Conservation (phyloP, 225 moss, liverwort and hornwort species). For the Bryoerythrophyllum caledonicum region DNA sequence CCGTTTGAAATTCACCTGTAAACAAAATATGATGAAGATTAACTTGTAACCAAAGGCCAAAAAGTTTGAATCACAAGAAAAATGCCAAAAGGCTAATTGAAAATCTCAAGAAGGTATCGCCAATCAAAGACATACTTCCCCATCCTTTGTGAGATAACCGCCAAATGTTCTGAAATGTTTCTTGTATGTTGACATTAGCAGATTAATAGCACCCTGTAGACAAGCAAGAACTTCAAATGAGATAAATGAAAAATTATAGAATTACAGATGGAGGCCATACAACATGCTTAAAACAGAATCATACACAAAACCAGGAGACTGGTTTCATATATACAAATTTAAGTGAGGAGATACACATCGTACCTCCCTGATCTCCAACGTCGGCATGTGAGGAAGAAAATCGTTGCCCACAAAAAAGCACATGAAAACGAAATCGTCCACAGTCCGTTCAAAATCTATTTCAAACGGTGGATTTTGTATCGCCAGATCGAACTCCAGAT, state of each 20-base stretch:
- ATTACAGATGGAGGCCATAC: slow-evolving; percentile 9
- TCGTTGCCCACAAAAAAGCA: slow-evolving; percentile 99
- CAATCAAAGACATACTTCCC: slow-evolving; percentile 61
- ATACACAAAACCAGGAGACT: slow-evolving; percentile 11
- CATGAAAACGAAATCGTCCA: slow-evolving; percentile 99
- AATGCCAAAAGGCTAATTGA: neutral
- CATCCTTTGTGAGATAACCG: slow-evolving; percentile 90
- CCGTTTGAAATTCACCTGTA: slow-evolving; percentile 80
- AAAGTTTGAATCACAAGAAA: neutral
- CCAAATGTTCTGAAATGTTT: slow-evolving; percentile 81
- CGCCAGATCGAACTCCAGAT: slow-evolving; percentile 83
- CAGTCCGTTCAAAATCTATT: slow-evolving; percentile 91
- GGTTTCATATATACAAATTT: neutral
- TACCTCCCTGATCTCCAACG: slow-evolving; percentile 96
- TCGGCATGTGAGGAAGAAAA: slow-evolving; percentile 99
- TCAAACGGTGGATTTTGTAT: slow-evolving; percentile 76
- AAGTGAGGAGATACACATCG: slow-evolving; percentile 3
- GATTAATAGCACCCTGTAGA: slow-evolving; percentile 85
- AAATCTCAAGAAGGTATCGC: slow-evolving; percentile 4
- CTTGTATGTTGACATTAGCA: slow-evolving; percentile 90
- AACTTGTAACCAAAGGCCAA: slow-evolving; percentile 12
- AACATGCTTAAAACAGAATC: neutral
- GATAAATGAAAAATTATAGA: neutral
- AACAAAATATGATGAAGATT: neutral
- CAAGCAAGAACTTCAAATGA: slow-evolving; percentile 4